Conservation (phyloP, 441 rosid species). For the Raphanus hybrid region DNA sequence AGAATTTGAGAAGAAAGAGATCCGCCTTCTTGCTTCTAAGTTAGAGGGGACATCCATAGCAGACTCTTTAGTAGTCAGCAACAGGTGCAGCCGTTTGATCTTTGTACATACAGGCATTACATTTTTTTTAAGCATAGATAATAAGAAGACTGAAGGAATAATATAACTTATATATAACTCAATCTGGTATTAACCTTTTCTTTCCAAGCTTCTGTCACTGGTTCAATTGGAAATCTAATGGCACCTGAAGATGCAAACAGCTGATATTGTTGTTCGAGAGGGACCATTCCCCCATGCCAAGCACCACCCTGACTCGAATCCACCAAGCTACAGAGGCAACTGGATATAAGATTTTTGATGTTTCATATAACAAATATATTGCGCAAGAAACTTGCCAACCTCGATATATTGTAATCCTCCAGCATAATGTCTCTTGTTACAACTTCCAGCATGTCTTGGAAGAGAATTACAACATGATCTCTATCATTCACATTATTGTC, state of each 20-base stretch:
- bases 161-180: slow-evolving; percentile 1
- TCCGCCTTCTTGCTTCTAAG: slow-evolving; percentile 97
- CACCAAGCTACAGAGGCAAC: slow-evolving; percentile 55
- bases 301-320: slow-evolving; percentile 80
- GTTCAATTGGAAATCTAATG: slow-evolving; percentile 79
- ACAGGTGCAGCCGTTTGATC: slow-evolving; percentile 87
- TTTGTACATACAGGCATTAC: slow-evolving; percentile 41
- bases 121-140: slow-evolving; percentile 7
- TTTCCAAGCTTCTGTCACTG: slow-evolving; percentile 91
- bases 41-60: slow-evolving; percentile 99
- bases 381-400: slow-evolving; percentile 50
- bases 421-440: slow-evolving; percentile 89
- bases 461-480: slow-evolving; percentile 91
- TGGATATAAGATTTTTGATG: slow-evolving; percentile 28
- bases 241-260: slow-evolving; percentile 96
- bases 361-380: not conserved
- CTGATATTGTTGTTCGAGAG: slow-evolving; percentile 72
- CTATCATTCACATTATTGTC: slow-evolving; percentile 77
- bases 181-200: slow-evolving; percentile 69
- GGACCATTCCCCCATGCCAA: slow-evolving; percentile 68
- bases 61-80: slow-evolving; percentile 98
- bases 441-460: slow-evolving; percentile 99
- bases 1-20: slow-evolving; percentile 98
- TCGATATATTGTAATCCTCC: slow-evolving; percentile 65
- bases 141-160: not conserved